Conservation (phyloP, 2,329 filamentous ascomycete species). For the Aspergillus brasiliensis region DNA sequence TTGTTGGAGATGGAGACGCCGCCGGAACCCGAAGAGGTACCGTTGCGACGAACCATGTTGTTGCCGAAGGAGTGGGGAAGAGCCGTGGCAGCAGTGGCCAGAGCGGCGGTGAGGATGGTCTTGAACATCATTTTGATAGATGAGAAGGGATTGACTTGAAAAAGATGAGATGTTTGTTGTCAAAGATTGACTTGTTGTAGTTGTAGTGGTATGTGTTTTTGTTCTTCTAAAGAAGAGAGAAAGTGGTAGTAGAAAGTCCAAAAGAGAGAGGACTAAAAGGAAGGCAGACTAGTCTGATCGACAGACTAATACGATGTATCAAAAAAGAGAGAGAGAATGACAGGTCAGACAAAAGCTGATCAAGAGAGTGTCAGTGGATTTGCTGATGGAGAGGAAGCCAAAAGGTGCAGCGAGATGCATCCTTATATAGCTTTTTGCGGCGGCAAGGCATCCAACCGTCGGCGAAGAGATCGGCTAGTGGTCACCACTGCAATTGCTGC, state of each 20-base stretch:
- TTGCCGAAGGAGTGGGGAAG: slow-evolving; percentile 27
- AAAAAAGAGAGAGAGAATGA: slow-evolving; percentile 17
- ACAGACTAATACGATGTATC: slow-evolving; percentile 27
- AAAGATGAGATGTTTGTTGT: neutral
- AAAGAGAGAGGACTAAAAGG: slow-evolving; percentile 11
- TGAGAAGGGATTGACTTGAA: neutral
- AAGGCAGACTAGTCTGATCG: slow-evolving; percentile 20
- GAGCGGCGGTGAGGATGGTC: slow-evolving; percentile 15
- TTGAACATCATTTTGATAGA: slow-evolving; percentile 23
- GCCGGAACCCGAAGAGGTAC: slow-evolving; percentile 21
- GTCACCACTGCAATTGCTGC: neutral
- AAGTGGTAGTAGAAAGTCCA: neutral
- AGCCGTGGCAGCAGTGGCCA: slow-evolving; percentile 18
- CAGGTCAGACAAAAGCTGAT: slow-evolving; percentile 14
- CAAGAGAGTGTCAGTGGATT: slow-evolving; percentile 17
- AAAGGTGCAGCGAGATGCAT: neutral
- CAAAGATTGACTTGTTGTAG: neutral
- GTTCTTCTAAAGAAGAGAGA: neutral
- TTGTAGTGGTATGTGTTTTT: too few relatives aligned
- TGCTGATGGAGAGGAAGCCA: slow-evolving; percentile 17
- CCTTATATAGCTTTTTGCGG: neutral
- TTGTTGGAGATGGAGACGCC: slow-evolving; percentile 43
- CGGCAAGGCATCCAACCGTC: slow-evolving; percentile 6
- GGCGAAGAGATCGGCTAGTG: neutral
- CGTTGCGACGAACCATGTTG: slow-evolving; percentile 22